Conservation (phyloP, 2,329 filamentous ascomycete genomes). For the Neospermospora avenae region DNA sequence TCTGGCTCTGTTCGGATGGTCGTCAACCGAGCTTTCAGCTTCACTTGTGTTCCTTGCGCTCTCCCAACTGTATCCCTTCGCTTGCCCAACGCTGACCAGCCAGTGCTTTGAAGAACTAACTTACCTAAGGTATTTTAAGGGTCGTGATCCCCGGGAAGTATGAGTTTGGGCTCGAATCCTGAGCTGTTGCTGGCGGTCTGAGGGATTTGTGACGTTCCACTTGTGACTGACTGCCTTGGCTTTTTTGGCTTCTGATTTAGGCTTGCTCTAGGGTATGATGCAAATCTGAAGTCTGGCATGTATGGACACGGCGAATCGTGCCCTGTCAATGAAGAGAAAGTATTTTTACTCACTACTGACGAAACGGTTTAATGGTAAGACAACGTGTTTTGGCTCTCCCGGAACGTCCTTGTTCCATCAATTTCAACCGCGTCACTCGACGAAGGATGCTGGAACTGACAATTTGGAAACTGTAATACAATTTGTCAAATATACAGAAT, state of each 20-base stretch:
- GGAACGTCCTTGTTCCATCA: too few species aligned
- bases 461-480: too few species aligned
- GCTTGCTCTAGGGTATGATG: not conserved
- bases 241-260: not conserved
- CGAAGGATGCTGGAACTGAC: too few species aligned
- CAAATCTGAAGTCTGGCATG: not conserved
- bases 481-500: too few species aligned
- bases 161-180: too few species aligned
- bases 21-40: not conserved
- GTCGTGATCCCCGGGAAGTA: too few species aligned
- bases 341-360: not conserved
- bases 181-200: too few species aligned
- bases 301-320: not conserved
- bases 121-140: too few species aligned
- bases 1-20: not conserved
- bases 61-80: not conserved
- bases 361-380: not conserved
- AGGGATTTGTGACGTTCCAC: too few species aligned
- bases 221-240: too few species aligned
- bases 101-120: too few species aligned
- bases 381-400: not conserved
- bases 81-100: not conserved
- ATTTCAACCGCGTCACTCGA: too few species aligned
- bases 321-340: not conserved
- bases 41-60: not conserved